Percentiles rank a stretch among this genome's conserved stretches.
These are phyloP conservation scores for Nicotiana otophora DNA, from an alignment of 257 asterid genomes.

Conservation along the genomic window DNA sequence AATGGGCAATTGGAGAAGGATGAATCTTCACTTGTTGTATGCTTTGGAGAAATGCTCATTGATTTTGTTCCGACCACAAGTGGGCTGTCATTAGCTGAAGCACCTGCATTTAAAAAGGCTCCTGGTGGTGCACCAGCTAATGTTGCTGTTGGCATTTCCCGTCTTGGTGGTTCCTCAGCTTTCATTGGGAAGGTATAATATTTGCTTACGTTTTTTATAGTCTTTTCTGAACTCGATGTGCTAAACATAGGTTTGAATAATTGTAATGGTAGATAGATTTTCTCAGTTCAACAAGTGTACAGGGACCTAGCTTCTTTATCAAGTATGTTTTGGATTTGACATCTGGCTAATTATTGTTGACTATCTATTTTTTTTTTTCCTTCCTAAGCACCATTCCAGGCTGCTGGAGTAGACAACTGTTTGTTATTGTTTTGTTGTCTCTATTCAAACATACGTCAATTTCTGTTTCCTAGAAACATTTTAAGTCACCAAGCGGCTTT, in stretches of 20 bases:
- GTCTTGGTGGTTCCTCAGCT: slow-evolving; percentile 94
- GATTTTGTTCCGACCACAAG: slow-evolving; percentile 91
- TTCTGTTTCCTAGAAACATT: neutral
- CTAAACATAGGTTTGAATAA: neutral
- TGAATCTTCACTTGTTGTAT: slow-evolving; percentile 72
- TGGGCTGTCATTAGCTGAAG: slow-evolving; percentile 88
- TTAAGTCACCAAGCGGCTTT: neutral
- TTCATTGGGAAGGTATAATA: slow-evolving; percentile 82
- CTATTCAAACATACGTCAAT: neutral
- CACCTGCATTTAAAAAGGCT: slow-evolving; percentile 94
- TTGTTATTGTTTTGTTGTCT: neutral
- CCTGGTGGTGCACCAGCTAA: slow-evolving; percentile 99
- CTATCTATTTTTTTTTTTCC: neutral
- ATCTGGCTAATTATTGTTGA: neutral
- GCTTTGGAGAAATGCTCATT: slow-evolving; percentile 98
- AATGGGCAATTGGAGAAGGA: slow-evolving; percentile 44
- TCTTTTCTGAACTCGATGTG: neutral
- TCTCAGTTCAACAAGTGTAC: neutral
- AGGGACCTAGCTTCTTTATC: neutral
- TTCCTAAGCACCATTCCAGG: neutral
- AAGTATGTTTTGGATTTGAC: neutral
- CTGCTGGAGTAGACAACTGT: neutral
- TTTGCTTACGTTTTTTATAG: neutral
- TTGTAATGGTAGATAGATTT: neutral
- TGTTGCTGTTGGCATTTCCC: slow-evolving; percentile 98